Percentiles rank a stretch among this genome's conserved stretches.
phyloP scores from a whole-genome alignment of 2,329 filamentous ascomycete species.

The Zymoseptoria pseudotritici region DNA sequence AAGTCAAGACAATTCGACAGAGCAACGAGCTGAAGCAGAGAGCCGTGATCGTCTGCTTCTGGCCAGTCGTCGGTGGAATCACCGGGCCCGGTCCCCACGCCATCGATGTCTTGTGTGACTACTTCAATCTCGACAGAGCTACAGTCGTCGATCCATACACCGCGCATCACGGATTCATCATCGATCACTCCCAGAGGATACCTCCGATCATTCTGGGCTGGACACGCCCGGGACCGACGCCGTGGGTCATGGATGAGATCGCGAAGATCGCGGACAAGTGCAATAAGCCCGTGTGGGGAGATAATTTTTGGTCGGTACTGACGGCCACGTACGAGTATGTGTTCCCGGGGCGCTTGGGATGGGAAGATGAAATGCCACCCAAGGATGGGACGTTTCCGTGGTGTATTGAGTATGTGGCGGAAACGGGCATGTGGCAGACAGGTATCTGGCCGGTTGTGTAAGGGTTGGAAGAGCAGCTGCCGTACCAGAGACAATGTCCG shows the following conservation, averaged over 20 bases:
- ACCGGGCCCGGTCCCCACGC: background rate
- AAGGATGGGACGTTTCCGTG: background rate
- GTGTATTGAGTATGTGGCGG: background rate
- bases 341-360: background rate
- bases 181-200: background rate
- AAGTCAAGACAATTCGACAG: background rate
- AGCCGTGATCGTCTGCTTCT: conserved; percentile 2
- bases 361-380: background rate
- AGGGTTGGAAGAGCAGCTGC: too few species aligned
- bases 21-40: background rate
- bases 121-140: background rate
- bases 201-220: background rate
- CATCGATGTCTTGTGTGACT: background rate
- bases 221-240: background rate
- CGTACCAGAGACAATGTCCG: too few species aligned
- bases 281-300: background rate
- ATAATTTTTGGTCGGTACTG: background rate
- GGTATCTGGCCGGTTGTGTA: too few species aligned
- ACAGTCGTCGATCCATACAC: background rate
- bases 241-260: background rate
- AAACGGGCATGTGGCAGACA: background rate
- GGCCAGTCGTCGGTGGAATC: background rate
- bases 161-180: background rate
- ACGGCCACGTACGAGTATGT: background rate
- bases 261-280: background rate